These are phyloP conservation scores for Cytospora mali DNA, from an alignment of 2,329 filamentous ascomycete genomes.

Conservation along the genomic window DNA sequence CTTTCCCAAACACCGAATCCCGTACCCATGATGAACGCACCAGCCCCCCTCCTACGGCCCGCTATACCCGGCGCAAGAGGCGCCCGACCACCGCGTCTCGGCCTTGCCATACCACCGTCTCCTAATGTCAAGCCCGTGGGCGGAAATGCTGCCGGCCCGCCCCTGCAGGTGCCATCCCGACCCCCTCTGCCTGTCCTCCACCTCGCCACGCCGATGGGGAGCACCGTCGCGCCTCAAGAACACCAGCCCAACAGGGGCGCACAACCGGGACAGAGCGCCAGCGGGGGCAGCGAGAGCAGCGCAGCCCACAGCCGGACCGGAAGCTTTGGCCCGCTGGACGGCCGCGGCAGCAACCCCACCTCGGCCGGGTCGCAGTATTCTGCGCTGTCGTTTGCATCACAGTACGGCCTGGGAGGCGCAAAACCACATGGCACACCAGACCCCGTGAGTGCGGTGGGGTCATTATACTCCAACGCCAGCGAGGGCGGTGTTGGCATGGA, in stretches of 20 bases:
- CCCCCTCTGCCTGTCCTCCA: conserved; percentile 78
- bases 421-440: conserved; percentile 73
- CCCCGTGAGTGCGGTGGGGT: conserved; percentile 85
- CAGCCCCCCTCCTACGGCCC: conserved; percentile 79
- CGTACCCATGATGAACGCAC: conserved; percentile 64
- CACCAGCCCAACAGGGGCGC: conserved; percentile 56
- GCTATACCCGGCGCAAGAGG: conserved; percentile 74
- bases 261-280: conserved; percentile 67
- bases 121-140: conserved; percentile 78
- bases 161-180: conserved; percentile 47
- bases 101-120: conserved; percentile 86
- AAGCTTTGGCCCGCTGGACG: conserved; percentile 78
- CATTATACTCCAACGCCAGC: conserved; percentile 78
- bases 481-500: conserved; percentile 79
- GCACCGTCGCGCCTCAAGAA: conserved; percentile 71
- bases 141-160: conserved; percentile 34
- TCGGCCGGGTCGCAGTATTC: conserved; percentile 89
- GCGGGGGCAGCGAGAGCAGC: conserved; percentile 79
- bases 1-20: conserved; percentile 38
- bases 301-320: conserved; percentile 78
- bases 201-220: conserved; percentile 87
- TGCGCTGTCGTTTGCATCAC: conserved; percentile 75
- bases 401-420: conserved; percentile 67
- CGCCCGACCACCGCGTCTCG: conserved; percentile 73
- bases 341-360: conserved; percentile 76